phyloP scores from a whole-genome alignment of 228 moss, liverwort and hornwort species.

The Sphagnum magellanicum region DNA sequence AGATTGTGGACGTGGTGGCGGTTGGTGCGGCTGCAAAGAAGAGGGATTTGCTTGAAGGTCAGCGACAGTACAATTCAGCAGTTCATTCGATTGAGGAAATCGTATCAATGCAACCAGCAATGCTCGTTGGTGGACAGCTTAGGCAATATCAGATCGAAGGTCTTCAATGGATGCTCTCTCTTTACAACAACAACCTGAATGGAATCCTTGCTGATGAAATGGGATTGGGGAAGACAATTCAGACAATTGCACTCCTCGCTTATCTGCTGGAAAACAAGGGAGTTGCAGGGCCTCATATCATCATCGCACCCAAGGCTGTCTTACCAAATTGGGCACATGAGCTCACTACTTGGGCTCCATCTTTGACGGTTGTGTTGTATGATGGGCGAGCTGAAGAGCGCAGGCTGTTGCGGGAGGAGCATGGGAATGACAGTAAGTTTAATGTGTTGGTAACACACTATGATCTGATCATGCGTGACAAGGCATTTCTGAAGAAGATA shows the following conservation, averaged over 20 bases:
- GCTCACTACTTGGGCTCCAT: constrained; percentile 77
- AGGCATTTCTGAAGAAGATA: constrained; percentile 90
- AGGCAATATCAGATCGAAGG: constrained; percentile 92
- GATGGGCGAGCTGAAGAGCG: constrained; percentile 96
- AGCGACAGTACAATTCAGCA: constrained; percentile 95
- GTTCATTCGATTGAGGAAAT: constrained; percentile 98
- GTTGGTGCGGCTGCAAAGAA: constrained; percentile 52
- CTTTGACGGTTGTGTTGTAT: constrained; percentile 70
- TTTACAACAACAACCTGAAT: constrained; percentile 96
- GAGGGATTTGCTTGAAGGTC: constrained; percentile 91
- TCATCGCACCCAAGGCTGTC: constrained; percentile 97
- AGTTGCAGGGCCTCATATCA: constrained; percentile 85
- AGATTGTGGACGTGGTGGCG: constrained; percentile 21
- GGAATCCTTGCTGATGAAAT: constrained; percentile 98
- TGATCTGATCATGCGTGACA: constrained; percentile 99
- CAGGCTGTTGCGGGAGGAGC: constrained; percentile 76
- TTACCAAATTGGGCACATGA: constrained; percentile 96
- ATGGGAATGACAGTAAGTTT: constrained; percentile 76
- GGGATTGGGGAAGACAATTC: constrained; percentile 99
- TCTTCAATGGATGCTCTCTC: constrained; percentile 97
- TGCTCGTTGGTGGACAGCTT: constrained; percentile 85
- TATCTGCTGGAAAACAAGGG: constrained; percentile 90
- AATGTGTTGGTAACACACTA: constrained; percentile 91
- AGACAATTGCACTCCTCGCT: constrained; percentile 87
- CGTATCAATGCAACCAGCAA: constrained; percentile 75